Evolutionary conservation across 495 filamentous ascomycete species (phyloP).

Genomic region (Sordaria brevicollis): DNA sequence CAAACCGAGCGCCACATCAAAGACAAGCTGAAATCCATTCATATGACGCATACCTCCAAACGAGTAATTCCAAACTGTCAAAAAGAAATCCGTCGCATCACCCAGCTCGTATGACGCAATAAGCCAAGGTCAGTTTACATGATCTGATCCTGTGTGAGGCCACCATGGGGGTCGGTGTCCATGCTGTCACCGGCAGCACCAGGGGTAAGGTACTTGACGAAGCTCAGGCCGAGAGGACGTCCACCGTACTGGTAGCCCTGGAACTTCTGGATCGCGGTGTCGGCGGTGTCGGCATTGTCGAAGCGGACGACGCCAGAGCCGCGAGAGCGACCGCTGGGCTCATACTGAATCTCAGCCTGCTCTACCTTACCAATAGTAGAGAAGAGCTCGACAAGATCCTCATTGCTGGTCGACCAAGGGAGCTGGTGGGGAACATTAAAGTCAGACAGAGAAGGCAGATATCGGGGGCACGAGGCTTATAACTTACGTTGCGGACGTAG

Average conservation of each 20-base stretch:
- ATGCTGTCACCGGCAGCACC: slow-evolving; percentile 55
- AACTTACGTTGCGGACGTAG: slow-evolving; percentile 92
- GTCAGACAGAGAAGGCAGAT: slow-evolving; percentile 10
- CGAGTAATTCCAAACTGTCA: background rate
- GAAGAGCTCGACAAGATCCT: slow-evolving; percentile 92
- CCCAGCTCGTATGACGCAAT: background rate
- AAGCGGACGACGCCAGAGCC: slow-evolving; percentile 95
- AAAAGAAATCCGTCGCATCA: background rate
- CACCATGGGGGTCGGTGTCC: slow-evolving; percentile 69
- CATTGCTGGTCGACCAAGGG: slow-evolving; percentile 97
- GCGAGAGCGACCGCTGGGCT: slow-evolving; percentile 87
- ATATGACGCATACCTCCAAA: background rate
- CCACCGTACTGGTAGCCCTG: slow-evolving; percentile 96
- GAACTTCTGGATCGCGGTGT: slow-evolving; percentile 94
- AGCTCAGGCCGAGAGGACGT: slow-evolving; percentile 82
- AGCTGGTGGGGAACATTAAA: slow-evolving; percentile 43
- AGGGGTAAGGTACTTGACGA: slow-evolving; percentile 76
- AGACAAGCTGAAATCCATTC: background rate
- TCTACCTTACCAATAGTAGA: slow-evolving; percentile 97
- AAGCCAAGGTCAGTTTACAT: slow-evolving; percentile 48
- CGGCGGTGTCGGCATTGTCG: slow-evolving; percentile 69
- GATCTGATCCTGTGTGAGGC: slow-evolving; percentile 91
- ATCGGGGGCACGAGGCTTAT: background rate
- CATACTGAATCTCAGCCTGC: slow-evolving; percentile 96
- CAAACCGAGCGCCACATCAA: background rate